Evolutionary conservation across 352 stramenopile species (phyloP).

Genomic region (Phytophthora pseudosyringae): DNA sequence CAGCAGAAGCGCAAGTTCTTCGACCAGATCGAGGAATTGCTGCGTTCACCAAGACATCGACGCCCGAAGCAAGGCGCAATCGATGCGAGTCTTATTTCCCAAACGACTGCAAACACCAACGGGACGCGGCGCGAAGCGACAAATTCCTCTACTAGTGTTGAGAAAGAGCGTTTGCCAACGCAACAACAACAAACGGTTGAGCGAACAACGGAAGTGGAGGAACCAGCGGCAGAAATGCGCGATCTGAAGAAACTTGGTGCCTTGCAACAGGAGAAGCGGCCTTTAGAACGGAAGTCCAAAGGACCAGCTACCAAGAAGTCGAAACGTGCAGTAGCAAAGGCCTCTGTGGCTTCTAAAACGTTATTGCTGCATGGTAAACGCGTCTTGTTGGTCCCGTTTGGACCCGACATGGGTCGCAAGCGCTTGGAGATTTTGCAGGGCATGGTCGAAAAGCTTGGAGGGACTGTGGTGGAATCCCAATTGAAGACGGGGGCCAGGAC

Average conservation of each 20-base stretch:
- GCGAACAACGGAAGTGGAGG: conserved; percentile 1
- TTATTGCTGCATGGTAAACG: conserved; percentile 42
- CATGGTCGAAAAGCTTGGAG: conserved; percentile 61
- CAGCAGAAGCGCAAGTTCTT: conserved; percentile 60
- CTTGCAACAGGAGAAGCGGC: conserved; percentile 32
- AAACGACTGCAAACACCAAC: conserved; percentile 10
- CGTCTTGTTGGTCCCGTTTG: conserved; percentile 63
- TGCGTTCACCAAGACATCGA: conserved; percentile 26
- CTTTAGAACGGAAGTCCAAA: conserved; percentile 25
- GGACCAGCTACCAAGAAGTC: conserved; percentile 35
- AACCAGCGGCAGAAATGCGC: conserved; percentile 21
- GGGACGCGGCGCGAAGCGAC: conserved; percentile 24
- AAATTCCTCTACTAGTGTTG: conserved; percentile 2
- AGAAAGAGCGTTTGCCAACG: conserved; percentile 31
- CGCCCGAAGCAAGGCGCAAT: conserved; percentile 14
- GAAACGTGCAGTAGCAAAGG: conserved; percentile 13
- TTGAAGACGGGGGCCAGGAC: conserved; percentile 13
- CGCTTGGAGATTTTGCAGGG: conserved; percentile 69
- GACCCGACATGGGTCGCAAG: conserved; percentile 69
- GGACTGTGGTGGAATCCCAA: conserved; percentile 36
- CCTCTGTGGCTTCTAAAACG: conserved; percentile 4
- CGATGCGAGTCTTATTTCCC: conserved; percentile 4
- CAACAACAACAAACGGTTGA: conserved; percentile 10
- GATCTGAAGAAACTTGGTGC: conserved; percentile 36
- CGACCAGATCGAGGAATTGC: conserved; percentile 46